Evolutionary conservation across 495 filamentous ascomycete genomes (phyloP), one percentile per base, ranked within the genome.

Genomic region (Talaromyces thailandensis): DNA sequence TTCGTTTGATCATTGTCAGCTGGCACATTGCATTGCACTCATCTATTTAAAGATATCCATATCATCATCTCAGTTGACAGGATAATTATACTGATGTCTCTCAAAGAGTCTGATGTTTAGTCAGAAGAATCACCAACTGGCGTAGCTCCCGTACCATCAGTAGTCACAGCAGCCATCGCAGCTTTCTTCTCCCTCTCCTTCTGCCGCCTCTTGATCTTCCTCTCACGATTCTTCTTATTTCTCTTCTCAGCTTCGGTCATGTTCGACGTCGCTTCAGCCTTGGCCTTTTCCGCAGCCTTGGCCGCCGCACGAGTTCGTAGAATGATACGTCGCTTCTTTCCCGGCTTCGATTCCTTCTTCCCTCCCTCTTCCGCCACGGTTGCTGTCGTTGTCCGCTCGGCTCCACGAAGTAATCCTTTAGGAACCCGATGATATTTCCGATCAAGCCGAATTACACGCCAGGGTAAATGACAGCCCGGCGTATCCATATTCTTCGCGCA

Each of bases 321-420:
- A 56, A 76, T 71, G 11, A 80, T 62, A 2, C 77, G 77, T 2
- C 77, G 69, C 65, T 80, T 80, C 65, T 80, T 80, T 12, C 77
- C 77, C 0, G 77, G 76, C 70, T 80, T 80, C 3, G 59, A 61
- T 66, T 77, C 79, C 28, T 68, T 68, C 7, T 76, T 72, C 45
- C 67, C 67, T 1, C 72, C 75, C 11, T n/a, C 59, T 18, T 5
- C 11, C 9, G 48, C 14, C 50, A 9, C 29, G 29, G 48, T 25
- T 25, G 51, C 21, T 21, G 6, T 25, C 14, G 50, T 8, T 14
- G 14, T 21, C 18, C 12, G 37, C 11, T 58, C 31, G 1, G 6
- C 14, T 16, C 40, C 23, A 5, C 3, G 2, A 21, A 24, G 21
- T 24, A 40, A 31, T 14, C 48, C 2, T 62, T 62, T 32, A 29